phyloP scores from a whole-genome alignment of 805 yeast genomes.

The Huiozyma sinensis region DNA sequence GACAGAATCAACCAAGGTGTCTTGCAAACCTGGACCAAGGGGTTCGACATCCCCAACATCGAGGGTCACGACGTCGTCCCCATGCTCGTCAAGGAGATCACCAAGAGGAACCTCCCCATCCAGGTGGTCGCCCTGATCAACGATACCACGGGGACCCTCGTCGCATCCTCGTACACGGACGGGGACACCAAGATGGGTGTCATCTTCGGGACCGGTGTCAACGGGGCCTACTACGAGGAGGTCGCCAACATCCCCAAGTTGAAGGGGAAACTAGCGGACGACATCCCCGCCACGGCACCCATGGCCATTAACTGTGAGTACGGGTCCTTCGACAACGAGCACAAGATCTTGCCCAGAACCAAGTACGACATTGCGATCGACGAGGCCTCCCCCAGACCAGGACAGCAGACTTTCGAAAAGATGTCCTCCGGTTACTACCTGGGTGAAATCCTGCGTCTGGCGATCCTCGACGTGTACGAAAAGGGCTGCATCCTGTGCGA shows the following conservation, averaged over 20 bases:
- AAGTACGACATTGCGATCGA: constrained; percentile 77
- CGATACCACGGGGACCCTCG: constrained; percentile 95
- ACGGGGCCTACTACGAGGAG: constrained; percentile 88
- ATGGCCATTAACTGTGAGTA: constrained; percentile 98
- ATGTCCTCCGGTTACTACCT: constrained; percentile 95
- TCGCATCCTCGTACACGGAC: constrained; percentile 89
- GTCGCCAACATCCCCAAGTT: constrained; percentile 70
- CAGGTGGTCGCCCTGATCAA: constrained; percentile 85
- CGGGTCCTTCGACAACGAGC: constrained; percentile 95
- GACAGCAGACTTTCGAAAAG: constrained; percentile 91
- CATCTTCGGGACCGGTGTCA: constrained; percentile 95
- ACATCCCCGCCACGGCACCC: constrained; percentile 50
- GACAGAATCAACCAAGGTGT: constrained; percentile 73
- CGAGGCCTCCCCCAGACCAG: constrained; percentile 84
- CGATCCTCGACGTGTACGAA: constrained; percentile 58
- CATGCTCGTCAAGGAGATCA: constrained; percentile 70
- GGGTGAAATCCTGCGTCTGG: constrained; percentile 82
- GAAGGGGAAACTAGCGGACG: constrained; percentile 55
- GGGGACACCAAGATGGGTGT: constrained; percentile 86
- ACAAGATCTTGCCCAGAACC: constrained; percentile 73
- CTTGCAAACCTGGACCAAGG: constrained; percentile 95
- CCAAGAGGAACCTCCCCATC: constrained; percentile 58
- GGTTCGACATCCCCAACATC: constrained; percentile 85
- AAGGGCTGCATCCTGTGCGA: constrained; percentile 56
- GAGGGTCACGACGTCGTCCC: constrained; percentile 94